Evolutionary conservation across 306 rosid genomes (phyloP), one percentile per base, ranked within the genome.

Genomic region (Ammopiptanthus mongolicus): DNA sequence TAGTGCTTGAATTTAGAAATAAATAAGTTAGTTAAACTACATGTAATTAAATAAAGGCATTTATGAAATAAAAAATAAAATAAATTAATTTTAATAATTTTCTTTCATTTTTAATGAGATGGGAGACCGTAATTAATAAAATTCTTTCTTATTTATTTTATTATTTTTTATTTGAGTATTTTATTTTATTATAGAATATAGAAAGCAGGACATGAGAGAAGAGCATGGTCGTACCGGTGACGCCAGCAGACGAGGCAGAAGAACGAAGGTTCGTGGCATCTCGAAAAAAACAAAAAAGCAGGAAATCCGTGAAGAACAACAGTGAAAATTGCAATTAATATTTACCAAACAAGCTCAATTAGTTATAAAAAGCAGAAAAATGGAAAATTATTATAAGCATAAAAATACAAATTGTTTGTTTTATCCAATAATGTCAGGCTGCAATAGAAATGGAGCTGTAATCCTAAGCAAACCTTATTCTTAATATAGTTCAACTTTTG

Each of bases 211-310:
- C n/a, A 17, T 25, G 8, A 36, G 65, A 36, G 63, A 53, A 3
- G 51, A 42, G 34, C 19, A 8, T 1, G 55, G 69, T 10, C n/a
- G 63, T 22, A 9, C 31, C 18, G 53, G 44, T 51, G 73, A 63
- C 80, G 80, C 68, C 72, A 71, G 76, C 80, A n/a, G 52, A 42
- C 11, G 66, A 51, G 17, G 72, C 39, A 0, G 1, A 5, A 42
- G 34, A 28, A 39, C 31, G 39, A 51, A 39, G 61, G 17, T 47
- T 63, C 77, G 67, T 51, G 76, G 60, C 34, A 80, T 67, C 84
- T 74, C 46, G 80, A 39, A 67, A 52, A 8, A 11, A 37, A 75
- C 80, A 28, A 36, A 74, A 74, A 36, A 63, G 67, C 79, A 75
- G 79, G 72, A 75, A 75, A 50, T 75, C 74, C 80, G 74, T 53